Percentiles rank a stretch among this genome's conserved stretches.
Evolutionary conservation across 257 asterid genomes (phyloP).

Genomic region (Catharanthus roseus): DNA sequence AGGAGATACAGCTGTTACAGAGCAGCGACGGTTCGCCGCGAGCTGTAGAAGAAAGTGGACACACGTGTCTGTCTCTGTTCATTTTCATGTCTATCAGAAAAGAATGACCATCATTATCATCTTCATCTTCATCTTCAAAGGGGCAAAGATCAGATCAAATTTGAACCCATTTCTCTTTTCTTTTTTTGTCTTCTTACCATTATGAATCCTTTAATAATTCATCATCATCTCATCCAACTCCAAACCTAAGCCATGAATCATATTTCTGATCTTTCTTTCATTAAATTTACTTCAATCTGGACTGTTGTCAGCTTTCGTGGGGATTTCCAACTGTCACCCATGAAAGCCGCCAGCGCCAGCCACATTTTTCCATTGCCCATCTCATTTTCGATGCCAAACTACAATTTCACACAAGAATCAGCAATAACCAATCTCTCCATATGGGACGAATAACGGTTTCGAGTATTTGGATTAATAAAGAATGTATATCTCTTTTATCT

Average conservation of each 20-base stretch:
- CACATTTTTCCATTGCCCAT: no score
- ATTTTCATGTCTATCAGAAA: slow-evolving; percentile 2
- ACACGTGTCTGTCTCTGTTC: slow-evolving; percentile 18
- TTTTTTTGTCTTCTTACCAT: slow-evolving; percentile 9
- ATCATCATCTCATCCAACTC: no score
- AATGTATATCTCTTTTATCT: no score
- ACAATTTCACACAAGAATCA: no score
- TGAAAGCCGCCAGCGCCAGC: no score
- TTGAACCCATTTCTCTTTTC: not conserved
- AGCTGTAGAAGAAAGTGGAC: not conserved
- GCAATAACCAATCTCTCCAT: not conserved
- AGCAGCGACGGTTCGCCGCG: slow-evolving; percentile 17
- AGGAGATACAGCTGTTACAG: not conserved
- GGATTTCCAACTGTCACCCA: not conserved
- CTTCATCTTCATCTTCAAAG: not conserved
- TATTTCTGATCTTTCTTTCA: no score
- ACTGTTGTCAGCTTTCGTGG: not conserved
- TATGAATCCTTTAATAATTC: not conserved
- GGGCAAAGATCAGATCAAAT: no score
- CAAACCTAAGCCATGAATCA: no score
- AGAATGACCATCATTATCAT: not conserved
- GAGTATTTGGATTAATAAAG: no score
- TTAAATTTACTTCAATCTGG: no score
- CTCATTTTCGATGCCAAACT: no score
- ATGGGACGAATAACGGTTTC: no score